phyloP scores from a whole-genome alignment of 306 rosid species.

The Arachis hypogaea region DNA sequence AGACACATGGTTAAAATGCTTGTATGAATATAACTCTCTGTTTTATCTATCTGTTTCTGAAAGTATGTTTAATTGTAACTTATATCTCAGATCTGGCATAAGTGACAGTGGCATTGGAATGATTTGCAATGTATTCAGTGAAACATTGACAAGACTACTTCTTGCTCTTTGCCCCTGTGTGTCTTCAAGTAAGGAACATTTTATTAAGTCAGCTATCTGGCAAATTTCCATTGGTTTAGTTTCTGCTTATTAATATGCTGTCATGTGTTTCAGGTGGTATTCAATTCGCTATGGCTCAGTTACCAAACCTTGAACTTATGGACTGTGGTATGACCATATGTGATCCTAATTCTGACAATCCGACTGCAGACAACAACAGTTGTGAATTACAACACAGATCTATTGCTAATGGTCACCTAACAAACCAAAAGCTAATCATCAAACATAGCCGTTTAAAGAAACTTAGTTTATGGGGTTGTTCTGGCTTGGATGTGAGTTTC shows the following conservation, averaged over 20 bases:
- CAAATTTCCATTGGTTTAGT: not conserved
- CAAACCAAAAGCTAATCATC: slow-evolving; percentile 74
- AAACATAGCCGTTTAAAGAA: slow-evolving; percentile 68
- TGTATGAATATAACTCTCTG: not conserved
- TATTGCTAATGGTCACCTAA: slow-evolving; percentile 45
- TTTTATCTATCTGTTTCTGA: not conserved
- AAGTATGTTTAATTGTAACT: slow-evolving; percentile 22
- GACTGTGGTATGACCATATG: slow-evolving; percentile 87
- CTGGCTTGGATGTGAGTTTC: slow-evolving; percentile 73
- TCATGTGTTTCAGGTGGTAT: slow-evolving; percentile 64
- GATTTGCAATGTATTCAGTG: slow-evolving; percentile 76
- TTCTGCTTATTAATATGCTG: slow-evolving; percentile 19
- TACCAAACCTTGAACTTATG: slow-evolving; percentile 81
- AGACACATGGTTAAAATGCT: not conserved
- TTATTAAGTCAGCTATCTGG: not conserved
- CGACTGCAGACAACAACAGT: slow-evolving; percentile 41
- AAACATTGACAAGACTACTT: slow-evolving; percentile 66
- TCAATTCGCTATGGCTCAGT: slow-evolving; percentile 75
- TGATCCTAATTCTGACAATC: slow-evolving; percentile 50
- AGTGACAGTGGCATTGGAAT: slow-evolving; percentile 84
- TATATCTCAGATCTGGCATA: slow-evolving; percentile 69
- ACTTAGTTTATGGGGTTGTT: slow-evolving; percentile 89
- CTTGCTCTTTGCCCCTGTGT: slow-evolving; percentile 79
- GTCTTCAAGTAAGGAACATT: slow-evolving; percentile 58
- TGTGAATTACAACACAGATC: slow-evolving; percentile 39